Percentiles rank a stretch among this genome's conserved stretches.
phyloP scores from a whole-genome alignment of 2,329 filamentous ascomycete genomes.

The Penicillium digitatum region DNA sequence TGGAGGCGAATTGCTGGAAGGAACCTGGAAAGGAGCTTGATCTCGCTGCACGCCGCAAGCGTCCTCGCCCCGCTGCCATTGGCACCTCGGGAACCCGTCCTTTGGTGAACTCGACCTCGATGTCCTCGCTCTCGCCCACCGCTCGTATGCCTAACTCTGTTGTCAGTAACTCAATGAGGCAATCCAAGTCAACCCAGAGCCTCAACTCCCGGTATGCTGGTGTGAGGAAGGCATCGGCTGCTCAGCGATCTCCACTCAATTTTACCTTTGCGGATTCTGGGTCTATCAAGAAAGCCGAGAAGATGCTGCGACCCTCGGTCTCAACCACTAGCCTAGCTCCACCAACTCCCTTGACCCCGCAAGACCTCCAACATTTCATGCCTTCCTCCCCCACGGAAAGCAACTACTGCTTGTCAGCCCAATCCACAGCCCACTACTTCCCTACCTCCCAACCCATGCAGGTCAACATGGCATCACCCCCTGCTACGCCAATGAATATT shows the following conservation, averaged over 20 bases:
- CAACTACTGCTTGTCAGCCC: constrained; percentile 37
- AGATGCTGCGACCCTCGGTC: constrained; percentile 33
- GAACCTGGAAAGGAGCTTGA: constrained; percentile 42
- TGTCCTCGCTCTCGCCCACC: constrained; percentile 43
- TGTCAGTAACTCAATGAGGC: constrained; percentile 40
- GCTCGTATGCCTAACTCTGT: constrained; percentile 33
- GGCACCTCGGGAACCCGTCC: constrained; percentile 41
- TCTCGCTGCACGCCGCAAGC: constrained; percentile 46
- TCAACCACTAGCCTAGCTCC: constrained; percentile 39
- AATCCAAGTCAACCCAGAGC: constrained; percentile 46
- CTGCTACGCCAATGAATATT: constrained; percentile 43
- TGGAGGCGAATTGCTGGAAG: constrained; percentile 32
- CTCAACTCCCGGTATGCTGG: constrained; percentile 46
- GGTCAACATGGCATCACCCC: constrained; percentile 43
- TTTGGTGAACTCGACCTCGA: constrained; percentile 38
- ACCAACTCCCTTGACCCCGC: constrained; percentile 44
- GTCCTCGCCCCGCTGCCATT: constrained; percentile 46
- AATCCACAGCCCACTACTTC: constrained; percentile 35
- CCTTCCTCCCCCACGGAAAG: constrained; percentile 39
- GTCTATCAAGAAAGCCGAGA: constrained; percentile 35
- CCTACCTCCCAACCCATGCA: constrained; percentile 40
- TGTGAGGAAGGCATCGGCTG: constrained; percentile 45
- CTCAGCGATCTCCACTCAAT: constrained; percentile 48
- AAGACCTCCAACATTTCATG: constrained; percentile 41
- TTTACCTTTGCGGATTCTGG: constrained; percentile 46